Evolutionary conservation across 2,329 filamentous ascomycete genomes (phyloP), one percentile per base, ranked within the genome.

Genomic region (Septoria linicola): DNA sequence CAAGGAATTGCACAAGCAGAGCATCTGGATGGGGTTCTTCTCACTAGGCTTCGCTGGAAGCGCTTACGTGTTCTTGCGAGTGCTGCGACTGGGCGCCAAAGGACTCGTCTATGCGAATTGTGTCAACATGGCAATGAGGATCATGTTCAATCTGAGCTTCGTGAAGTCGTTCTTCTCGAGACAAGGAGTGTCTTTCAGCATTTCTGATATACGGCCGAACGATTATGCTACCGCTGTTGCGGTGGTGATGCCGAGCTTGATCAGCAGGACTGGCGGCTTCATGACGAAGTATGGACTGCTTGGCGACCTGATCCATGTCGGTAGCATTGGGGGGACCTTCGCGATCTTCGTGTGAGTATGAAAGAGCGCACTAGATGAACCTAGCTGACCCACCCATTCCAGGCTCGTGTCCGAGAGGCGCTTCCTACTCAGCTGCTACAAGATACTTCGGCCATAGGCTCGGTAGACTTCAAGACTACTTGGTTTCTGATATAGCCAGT

Each of bases 31-130:
- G 92, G 80, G 81, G 3, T 77, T 73, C 1, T 96, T 95, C 67
- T 95, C 89, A 2, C 73, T 79, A 6, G 80, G 81, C 1, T 97
- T 96, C 68, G 88, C 82, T 0, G 72, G 75, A 0, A 83, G 87
- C 0, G 89, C 90, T 1, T 95, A 84, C 63, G 57, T 90, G 4
- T 87, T 89, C 58, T 76, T 99, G 58, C 74, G 77, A n/a, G 71
- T 89, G 8, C 69, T 87, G 19, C 75, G 78, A 6, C 72, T 88
- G 55, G 93, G 90, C 0, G 91, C 90, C 0, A 76, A 79, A 35
- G 93, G 93, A 0, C 74, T 99, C 36, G 89, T 99, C 0, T 79
- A 82, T 59, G 91, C 91, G 44, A 99, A 97, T 68, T 84, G 81
- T 39, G 81, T 96, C 62, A 97, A 96, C 67, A 96, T 99, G 91